Evolutionary conservation across 164 flowering plant genomes (phyloP).

Genomic region (Stephania yunnanensis): DNA sequence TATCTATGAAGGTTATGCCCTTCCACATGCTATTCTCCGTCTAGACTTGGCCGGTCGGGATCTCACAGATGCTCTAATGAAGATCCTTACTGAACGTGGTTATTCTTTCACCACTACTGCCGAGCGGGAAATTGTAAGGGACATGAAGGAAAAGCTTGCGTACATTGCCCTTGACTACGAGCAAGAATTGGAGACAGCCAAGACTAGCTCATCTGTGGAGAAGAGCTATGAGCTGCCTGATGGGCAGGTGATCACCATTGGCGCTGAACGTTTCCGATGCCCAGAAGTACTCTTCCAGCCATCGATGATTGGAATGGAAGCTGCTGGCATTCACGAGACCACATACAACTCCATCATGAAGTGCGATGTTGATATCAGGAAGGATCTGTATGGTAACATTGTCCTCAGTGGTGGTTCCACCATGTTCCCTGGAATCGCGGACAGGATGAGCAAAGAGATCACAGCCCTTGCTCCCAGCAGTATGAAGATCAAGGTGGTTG

Average conservation of each 20-base stretch:
- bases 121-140: conserved; percentile 38
- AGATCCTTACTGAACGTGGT: conserved; percentile 29
- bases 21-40: conserved; percentile 39
- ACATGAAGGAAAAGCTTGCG: conserved; percentile 63
- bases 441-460: conserved; percentile 38
- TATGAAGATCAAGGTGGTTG: conserved; percentile 41
- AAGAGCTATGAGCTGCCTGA: conserved; percentile 35
- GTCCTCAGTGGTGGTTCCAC: conserved; percentile 41
- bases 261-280: conserved; percentile 36
- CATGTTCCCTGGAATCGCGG: conserved; percentile 38
- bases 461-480: conserved; percentile 39
- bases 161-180: conserved; percentile 34
- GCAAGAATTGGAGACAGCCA: conserved; percentile 28
- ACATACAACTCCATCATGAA: conserved; percentile 39
- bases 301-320: conserved; percentile 39
- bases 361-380: conserved; percentile 38
- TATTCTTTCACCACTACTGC: conserved; percentile 33
- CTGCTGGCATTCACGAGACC: conserved; percentile 39
- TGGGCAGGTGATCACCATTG: conserved; percentile 34
- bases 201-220: conserved; percentile 30
- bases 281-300: conserved; percentile 43
- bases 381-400: conserved; percentile 37
- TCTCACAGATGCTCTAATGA: conserved; percentile 32
- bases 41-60: conserved; percentile 35
- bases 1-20: conserved; percentile 39